phyloP scores from a whole-genome alignment of 805 yeast genomes.

The Candida rishiriensis region DNA sequence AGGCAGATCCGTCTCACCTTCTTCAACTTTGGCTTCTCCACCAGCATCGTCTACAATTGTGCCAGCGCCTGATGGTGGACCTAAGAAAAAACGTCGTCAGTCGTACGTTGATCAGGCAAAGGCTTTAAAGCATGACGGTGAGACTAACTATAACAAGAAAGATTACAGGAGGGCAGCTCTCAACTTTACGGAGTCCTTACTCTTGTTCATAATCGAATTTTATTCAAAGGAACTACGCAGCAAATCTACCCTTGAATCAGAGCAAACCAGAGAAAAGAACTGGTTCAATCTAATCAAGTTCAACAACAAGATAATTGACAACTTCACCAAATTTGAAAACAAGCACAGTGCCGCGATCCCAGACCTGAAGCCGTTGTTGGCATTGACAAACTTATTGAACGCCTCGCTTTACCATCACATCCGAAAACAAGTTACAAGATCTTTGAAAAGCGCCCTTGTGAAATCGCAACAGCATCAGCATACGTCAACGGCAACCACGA shows the following conservation, averaged over 20 bases:
- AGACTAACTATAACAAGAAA: conserved; percentile 10
- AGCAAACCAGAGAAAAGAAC: conserved; percentile 9
- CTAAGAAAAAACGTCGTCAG: not conserved
- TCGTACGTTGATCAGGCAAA: conserved; percentile 7
- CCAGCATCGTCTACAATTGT: too few relatives aligned
- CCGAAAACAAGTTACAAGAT: not conserved
- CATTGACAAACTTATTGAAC: not conserved
- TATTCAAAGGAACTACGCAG: conserved; percentile 15
- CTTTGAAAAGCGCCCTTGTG: not conserved
- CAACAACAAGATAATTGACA: conserved; percentile 18
- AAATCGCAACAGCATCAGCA: not conserved
- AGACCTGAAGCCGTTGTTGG: not conserved
- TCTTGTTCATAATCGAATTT: conserved; percentile 23
- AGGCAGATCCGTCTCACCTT: too few relatives aligned
- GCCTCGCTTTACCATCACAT: not conserved
- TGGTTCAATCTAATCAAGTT: conserved; percentile 16
- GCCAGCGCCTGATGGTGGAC: not conserved
- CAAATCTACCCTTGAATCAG: not conserved
- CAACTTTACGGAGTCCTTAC: conserved; percentile 21
- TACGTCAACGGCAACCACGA: not conserved
- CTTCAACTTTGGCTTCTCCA: too few relatives aligned
- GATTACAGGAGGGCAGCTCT: conserved; percentile 15
- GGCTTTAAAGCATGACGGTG: conserved; percentile 15
- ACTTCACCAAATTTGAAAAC: conserved; percentile 7
- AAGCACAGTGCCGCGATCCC: not conserved